Base-by-base conservation (phyloP, 306 rosid genomes). In the Oemleria cerasiformis region DNA sequence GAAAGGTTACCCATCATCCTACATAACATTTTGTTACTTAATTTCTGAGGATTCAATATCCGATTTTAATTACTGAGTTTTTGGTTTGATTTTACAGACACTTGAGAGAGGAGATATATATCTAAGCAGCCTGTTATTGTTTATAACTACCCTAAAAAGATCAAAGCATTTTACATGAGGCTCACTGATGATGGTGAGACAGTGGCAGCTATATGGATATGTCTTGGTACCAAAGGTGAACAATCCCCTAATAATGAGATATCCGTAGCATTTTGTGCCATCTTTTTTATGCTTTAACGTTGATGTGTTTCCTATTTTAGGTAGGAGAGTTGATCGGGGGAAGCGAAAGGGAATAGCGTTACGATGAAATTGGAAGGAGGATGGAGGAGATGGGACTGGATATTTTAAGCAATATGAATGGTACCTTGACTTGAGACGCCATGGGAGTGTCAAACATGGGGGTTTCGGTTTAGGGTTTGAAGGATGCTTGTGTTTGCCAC, bases 191-290 rank as follows among this genome's bases (percentile, higher is more conserved):
- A 92, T 68, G 60, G 20, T 7, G 82, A 86, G 80, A 92, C 92
- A 2, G 96, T 92, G 71, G 92, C 96, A 74, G 98, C 95, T n/a
- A 92, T n/a, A 92, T 90, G 95, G 96, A 92, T 83, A 92, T 83
- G 96, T 92, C 36, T 92, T 92, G 58, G 92, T 90, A 40, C 98
- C 25, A 7, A 51, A 51, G 21, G 57, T 51, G 9, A 48, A 30
- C 36, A 30, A 30, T 30, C 36, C 36, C 36, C 36, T 1, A 30
- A 30, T 30, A 30, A 30, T 30, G 36, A 1, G 36, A 30, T 30
- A 30, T 30, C 3, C 36, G 36, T 30, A 30, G 2, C 36, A 30
- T 30, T 30, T 30, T 30, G 4, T 2, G 36, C 36, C 57, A n/a
- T 51, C 57, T 51, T n/a, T n/a, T 51, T 9, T 17, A 19, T 11